Percentiles rank a stretch among this genome's conserved stretches.
These are phyloP conservation scores for Fraxinus anomala DNA, from an alignment of 257 asterid species.

Conservation along the genomic window DNA sequence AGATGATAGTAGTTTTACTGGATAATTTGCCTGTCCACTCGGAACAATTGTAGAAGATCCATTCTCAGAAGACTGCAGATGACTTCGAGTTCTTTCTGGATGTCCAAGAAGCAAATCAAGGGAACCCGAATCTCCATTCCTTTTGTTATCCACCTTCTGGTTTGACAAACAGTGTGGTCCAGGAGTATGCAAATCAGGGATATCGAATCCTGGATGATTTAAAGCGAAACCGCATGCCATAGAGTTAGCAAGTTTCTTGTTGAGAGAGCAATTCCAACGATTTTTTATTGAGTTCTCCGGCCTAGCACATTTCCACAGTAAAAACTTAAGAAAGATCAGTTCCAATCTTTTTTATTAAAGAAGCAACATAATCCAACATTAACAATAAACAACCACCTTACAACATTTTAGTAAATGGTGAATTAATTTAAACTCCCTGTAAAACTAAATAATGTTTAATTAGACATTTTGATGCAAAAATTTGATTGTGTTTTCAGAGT, in stretches of 20 bases:
- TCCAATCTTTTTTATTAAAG: neutral
- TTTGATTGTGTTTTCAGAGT: neutral
- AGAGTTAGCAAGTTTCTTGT: slow-evolving; percentile 33
- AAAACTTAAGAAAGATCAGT: neutral
- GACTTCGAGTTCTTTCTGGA: neutral
- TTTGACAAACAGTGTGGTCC: neutral
- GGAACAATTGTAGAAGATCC: neutral
- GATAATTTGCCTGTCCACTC: slow-evolving; percentile 10
- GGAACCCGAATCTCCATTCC: slow-evolving; percentile 7
- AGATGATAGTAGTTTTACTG: neutral
- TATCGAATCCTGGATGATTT: slow-evolving; percentile 6
- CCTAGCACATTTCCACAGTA: slow-evolving; percentile 30
- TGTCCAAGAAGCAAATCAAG: slow-evolving; percentile 23
- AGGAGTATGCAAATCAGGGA: slow-evolving; percentile 5
- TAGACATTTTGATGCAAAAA: neutral
- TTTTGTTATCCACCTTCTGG: slow-evolving; percentile 5
- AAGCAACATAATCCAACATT: neutral
- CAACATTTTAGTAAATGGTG: neutral
- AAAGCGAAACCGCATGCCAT: neutral
- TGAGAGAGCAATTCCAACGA: slow-evolving; percentile 64
- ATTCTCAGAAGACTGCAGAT: slow-evolving; percentile 4
- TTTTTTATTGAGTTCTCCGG: slow-evolving; percentile 61
- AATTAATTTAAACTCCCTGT: neutral
- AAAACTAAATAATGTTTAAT: too few relatives aligned
- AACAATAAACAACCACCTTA: neutral